Conservation (phyloP, 306 rosid genomes). For the Pyrus betulifolia region DNA sequence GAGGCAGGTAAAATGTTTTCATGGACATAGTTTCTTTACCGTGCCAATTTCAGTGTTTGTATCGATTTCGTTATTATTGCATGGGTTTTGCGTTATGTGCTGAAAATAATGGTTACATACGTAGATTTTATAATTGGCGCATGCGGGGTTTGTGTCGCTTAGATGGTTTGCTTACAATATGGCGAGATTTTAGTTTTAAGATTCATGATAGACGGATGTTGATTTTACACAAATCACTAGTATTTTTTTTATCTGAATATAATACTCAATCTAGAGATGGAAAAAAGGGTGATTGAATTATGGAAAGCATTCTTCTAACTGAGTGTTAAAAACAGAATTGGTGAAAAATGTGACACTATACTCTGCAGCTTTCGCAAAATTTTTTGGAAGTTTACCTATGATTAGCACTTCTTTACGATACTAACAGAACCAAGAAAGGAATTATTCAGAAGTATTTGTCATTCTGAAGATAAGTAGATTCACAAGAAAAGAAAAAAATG, state of each 20-base stretch:
- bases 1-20: constrained; percentile 55
- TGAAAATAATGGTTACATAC: not conserved
- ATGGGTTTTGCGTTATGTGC: not conserved
- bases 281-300: not conserved
- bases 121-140: not conserved
- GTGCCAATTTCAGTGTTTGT: not conserved
- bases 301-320: not conserved
- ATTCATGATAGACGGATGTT: not conserved
- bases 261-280: not conserved
- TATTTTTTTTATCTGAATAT: not conserved
- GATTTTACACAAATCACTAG: no score
- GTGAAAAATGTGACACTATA: not conserved
- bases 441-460: not conserved
- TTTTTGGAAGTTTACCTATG: not conserved
- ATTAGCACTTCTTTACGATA: not conserved
- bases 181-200: not conserved
- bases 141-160: not conserved
- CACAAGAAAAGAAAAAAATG: not conserved
- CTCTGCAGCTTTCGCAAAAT: not conserved
- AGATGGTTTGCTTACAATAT: not conserved
- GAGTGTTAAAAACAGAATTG: not conserved
- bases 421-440: no score
- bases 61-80: not conserved
- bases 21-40: not conserved
- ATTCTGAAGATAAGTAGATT: not conserved